Evolutionary conservation across 2,329 filamentous ascomycete species (phyloP).

Genomic region (Fusarium foetens): DNA sequence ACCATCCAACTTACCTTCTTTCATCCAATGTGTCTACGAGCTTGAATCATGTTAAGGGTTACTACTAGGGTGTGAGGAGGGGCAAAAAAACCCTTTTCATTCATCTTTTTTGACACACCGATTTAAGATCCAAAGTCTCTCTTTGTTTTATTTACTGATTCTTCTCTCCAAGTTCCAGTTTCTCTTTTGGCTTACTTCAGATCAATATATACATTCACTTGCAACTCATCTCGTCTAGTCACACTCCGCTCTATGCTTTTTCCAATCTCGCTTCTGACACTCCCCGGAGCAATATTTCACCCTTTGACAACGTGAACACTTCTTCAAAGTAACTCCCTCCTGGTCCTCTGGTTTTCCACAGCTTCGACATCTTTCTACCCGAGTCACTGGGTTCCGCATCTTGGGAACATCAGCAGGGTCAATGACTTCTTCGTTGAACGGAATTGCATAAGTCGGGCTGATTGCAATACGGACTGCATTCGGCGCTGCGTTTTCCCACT

Average conservation of each 20-base stretch:
- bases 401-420: slow-evolving; percentile 40
- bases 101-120: too few relatives aligned
- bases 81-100: background rate
- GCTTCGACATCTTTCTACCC: slow-evolving; percentile 48
- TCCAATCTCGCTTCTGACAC: slow-evolving; percentile 67
- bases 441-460: slow-evolving; percentile 62
- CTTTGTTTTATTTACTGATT: background rate
- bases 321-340: slow-evolving; percentile 51
- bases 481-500: slow-evolving; percentile 55
- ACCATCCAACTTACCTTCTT: background rate
- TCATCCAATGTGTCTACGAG: background rate
- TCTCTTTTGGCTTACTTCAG: background rate
- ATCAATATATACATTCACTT: background rate
- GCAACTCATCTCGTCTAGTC: slow-evolving; percentile 22
- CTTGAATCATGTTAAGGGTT: background rate
- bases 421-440: slow-evolving; percentile 55
- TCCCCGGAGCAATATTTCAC: slow-evolving; percentile 62
- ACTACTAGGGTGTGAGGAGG: background rate
- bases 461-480: slow-evolving; percentile 66
- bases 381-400: slow-evolving; percentile 1
- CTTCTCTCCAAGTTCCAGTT: background rate
- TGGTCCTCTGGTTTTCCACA: slow-evolving; percentile 50
- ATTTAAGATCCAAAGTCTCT: background rate
- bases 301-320: slow-evolving; percentile 56
- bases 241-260: slow-evolving; percentile 59